phyloP scores from a whole-genome alignment of 768 basidiomycete species.

The Calocybe gangraenosa region DNA sequence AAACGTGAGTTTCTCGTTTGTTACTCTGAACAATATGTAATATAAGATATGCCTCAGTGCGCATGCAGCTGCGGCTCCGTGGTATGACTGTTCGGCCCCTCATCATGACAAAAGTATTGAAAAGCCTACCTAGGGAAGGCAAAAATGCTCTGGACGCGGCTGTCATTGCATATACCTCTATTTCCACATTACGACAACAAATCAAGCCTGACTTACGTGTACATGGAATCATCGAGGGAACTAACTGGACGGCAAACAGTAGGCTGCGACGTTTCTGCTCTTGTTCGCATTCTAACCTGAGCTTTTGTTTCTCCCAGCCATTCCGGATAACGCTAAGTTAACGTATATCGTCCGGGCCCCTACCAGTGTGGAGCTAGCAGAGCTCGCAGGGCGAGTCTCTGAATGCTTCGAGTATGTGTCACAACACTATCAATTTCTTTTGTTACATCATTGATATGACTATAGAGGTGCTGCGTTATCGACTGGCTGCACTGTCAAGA shows the following conservation, averaged over 20 bases:
- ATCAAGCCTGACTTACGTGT: slow-evolving; percentile 78
- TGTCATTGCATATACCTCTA: slow-evolving; percentile 73
- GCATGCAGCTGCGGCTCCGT: slow-evolving; percentile 77
- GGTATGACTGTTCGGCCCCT: slow-evolving; percentile 30
- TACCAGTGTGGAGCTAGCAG: slow-evolving; percentile 49
- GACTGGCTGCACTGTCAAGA: slow-evolving; percentile 49
- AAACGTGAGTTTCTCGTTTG: slow-evolving; percentile 45
- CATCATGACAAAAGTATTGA: slow-evolving; percentile 1
- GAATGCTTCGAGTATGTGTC: slow-evolving; percentile 66
- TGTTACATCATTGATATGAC: slow-evolving; percentile 7
- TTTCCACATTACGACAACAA: slow-evolving; percentile 84
- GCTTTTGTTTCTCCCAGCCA: slow-evolving; percentile 42
- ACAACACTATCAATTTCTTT: not conserved
- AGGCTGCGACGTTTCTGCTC: slow-evolving; percentile 13
- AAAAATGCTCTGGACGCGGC: slow-evolving; percentile 87
- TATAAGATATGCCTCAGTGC: slow-evolving; percentile 40
- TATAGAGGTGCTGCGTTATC: slow-evolving; percentile 65
- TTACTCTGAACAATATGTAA: not conserved
- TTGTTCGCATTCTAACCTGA: not conserved
- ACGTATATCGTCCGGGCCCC: slow-evolving; percentile 70
- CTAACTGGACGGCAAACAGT: slow-evolving; percentile 70
- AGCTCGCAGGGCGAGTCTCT: slow-evolving; percentile 53
- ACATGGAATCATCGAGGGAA: slow-evolving; percentile 72
- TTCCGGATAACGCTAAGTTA: slow-evolving; percentile 80
- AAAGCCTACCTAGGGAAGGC: slow-evolving; percentile 52